These are phyloP conservation scores for Glutinoglossum americanum DNA, from an alignment of 495 filamentous ascomycete genomes.

Conservation along the genomic window DNA sequence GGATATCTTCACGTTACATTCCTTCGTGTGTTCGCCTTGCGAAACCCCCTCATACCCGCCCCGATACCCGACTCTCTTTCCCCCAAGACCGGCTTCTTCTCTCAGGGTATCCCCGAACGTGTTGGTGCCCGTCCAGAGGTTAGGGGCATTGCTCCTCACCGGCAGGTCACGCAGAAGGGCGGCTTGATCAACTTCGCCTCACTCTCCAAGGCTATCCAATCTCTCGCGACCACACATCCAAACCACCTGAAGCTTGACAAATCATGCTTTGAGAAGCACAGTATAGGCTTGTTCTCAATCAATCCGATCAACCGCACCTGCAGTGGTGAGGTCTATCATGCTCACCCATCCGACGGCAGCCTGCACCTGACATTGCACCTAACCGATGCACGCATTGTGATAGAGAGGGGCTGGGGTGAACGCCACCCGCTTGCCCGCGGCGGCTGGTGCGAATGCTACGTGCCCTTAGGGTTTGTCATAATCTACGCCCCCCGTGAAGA, in stretches of 20 bases:
- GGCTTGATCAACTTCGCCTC: background rate
- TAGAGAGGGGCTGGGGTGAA: conserved; percentile 75
- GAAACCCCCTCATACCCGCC: no score
- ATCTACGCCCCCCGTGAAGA: conserved; percentile 62
- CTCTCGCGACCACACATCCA: background rate
- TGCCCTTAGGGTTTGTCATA: conserved; percentile 50
- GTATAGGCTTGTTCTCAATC: conserved; percentile 44
- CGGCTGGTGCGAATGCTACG: conserved; percentile 28
- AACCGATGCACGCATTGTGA: conserved; percentile 50
- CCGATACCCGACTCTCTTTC: no score
- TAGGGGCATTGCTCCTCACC: background rate
- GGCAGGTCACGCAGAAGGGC: conserved; percentile 28
- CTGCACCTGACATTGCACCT: conserved; percentile 62
- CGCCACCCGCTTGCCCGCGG: conserved; percentile 59
- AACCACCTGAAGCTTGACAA: conserved; percentile 21
- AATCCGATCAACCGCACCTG: conserved; percentile 39
- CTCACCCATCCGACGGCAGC: conserved; percentile 51
- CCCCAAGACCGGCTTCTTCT: no score
- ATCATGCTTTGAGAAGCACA: conserved; percentile 64
- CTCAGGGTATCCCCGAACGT: no score
- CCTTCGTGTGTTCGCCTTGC: no score
- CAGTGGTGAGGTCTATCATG: conserved; percentile 57
- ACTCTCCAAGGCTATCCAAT: background rate
- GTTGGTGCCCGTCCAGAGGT: background rate
- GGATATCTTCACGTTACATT: no score